These are phyloP conservation scores for Phytopythium boreale DNA, from an alignment of 352 stramenopile genomes.

Conservation along the genomic window DNA sequence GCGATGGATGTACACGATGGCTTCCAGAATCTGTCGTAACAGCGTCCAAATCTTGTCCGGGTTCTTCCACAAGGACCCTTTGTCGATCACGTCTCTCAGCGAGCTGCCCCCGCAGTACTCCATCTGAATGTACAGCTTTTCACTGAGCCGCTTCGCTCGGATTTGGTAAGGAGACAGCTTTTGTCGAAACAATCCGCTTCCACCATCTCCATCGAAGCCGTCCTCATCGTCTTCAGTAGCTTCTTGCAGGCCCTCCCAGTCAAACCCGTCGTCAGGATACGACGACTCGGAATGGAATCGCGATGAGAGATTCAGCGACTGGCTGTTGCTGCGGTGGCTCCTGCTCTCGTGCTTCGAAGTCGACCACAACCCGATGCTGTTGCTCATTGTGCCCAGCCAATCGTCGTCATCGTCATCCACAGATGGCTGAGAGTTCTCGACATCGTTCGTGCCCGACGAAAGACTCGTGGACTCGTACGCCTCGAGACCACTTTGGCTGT, in stretches of 20 bases:
- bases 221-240: constrained; percentile 31
- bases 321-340: constrained; percentile 43
- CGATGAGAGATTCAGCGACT: constrained; percentile 32
- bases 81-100: constrained; percentile 93
- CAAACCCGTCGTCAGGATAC: constrained; percentile 56
- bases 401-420: constrained; percentile 75
- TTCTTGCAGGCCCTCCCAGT: constrained; percentile 70
- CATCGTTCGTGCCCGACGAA: constrained; percentile 36
- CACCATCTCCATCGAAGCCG: constrained; percentile 32
- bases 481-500: constrained; percentile 16
- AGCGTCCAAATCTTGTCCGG: constrained; percentile 92
- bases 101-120: constrained; percentile 94
- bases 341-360: constrained; percentile 59
- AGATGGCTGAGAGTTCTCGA: constrained; percentile 26
- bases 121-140: constrained; percentile 94
- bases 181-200: constrained; percentile 12
- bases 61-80: constrained; percentile 76
- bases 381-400: constrained; percentile 71
- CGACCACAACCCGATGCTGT: constrained; percentile 59
- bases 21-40: constrained; percentile 94
- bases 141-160: constrained; percentile 43
- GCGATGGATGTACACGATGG: constrained; percentile 93
- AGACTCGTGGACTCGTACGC: constrained; percentile 35
- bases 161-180: constrained; percentile 18
- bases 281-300: constrained; percentile 33